Conservation (phyloP, 208 protist species). For the Leishmania guyanensis region DNA sequence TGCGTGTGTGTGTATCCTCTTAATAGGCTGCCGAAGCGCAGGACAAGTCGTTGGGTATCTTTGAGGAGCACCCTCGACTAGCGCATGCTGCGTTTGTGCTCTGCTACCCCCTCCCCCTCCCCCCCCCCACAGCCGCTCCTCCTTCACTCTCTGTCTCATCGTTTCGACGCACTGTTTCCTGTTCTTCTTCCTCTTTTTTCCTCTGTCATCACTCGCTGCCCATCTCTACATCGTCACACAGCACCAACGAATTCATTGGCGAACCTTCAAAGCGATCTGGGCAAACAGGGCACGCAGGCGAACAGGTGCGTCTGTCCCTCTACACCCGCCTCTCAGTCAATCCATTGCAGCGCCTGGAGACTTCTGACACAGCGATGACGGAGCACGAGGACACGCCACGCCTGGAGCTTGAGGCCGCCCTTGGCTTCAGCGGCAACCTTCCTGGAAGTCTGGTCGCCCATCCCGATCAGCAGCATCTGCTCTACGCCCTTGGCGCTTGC, state of each 20-base stretch:
- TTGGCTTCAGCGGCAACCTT: constrained; percentile 89
- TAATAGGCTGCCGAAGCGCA: neutral
- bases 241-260: neutral
- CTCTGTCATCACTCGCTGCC: neutral
- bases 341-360: neutral
- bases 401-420: constrained; percentile 75
- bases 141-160: neutral
- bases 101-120: neutral
- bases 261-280: neutral
- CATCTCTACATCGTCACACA: neutral
- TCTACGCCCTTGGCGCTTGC: constrained; percentile 94
- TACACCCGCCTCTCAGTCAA: neutral
- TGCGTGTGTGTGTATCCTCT: neutral
- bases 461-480: constrained; percentile 86
- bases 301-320: neutral
- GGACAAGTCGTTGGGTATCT: neutral
- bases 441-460: constrained; percentile 86
- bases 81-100: neutral
- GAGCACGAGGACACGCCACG: constrained; percentile 69
- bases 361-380: constrained; percentile 24
- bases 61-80: neutral
- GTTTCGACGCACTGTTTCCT: neutral
- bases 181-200: neutral
- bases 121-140: neutral
- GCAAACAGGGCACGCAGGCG: neutral